These are phyloP conservation scores for Clitoria ternatea DNA, from an alignment of 306 rosid genomes.

Conservation along the genomic window DNA sequence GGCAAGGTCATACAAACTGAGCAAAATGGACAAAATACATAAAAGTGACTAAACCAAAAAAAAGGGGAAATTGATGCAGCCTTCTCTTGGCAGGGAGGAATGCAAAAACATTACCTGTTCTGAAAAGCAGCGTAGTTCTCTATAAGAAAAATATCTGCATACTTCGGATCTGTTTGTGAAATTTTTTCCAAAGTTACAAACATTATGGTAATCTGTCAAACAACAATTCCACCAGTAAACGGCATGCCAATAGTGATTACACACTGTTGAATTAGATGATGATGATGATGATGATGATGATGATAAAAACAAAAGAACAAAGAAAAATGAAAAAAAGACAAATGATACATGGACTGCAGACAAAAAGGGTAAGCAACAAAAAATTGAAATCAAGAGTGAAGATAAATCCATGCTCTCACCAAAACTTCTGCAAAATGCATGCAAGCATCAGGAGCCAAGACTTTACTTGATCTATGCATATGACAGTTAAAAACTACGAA, in stretches of 20 bases:
- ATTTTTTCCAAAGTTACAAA: slow-evolving; percentile 91
- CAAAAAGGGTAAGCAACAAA: slow-evolving; percentile 5
- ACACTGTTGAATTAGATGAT: not conserved
- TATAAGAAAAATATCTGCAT: slow-evolving; percentile 80
- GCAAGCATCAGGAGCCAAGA: not conserved
- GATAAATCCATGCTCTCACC: not conserved
- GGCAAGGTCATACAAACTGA: slow-evolving; percentile 93
- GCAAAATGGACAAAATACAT: slow-evolving; percentile 16
- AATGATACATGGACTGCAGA: slow-evolving; percentile 2
- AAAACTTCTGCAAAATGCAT: too few species aligned
- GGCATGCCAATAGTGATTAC: slow-evolving; percentile 7
- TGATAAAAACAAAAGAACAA: not conserved
- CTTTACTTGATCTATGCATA: not conserved
- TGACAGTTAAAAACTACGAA: not conserved
- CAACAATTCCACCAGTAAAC: slow-evolving; percentile 25
- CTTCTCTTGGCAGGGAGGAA: not conserved
- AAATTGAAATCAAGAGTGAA: not conserved
- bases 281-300: not conserved
- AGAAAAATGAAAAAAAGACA: not conserved
- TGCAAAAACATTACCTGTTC: slow-evolving; percentile 61
- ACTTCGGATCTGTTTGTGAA: slow-evolving; percentile 81
- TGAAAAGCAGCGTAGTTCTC: slow-evolving; percentile 99
- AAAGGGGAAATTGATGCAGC: not conserved
- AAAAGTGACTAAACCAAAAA: slow-evolving; percentile 13
- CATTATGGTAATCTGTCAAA: slow-evolving; percentile 88